Percentiles rank a stretch among this genome's conserved stretches.
Conservation (phyloP, 805 yeast species). For the Ogataea naganishii region DNA sequence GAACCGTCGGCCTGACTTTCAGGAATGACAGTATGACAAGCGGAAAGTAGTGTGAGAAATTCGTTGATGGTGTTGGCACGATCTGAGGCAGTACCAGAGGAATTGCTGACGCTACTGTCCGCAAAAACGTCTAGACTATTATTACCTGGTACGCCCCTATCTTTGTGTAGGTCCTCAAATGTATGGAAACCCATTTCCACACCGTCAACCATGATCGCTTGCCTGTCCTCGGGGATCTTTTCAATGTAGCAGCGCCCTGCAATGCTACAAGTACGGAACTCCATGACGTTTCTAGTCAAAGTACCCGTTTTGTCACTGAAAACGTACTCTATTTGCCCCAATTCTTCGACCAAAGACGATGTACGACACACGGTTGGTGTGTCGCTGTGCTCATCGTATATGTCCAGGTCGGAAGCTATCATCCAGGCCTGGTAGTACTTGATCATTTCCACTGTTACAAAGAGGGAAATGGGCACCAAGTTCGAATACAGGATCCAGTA, state of each 20-base stretch:
- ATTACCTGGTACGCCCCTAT: conserved; percentile 24
- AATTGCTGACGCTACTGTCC: conserved; percentile 28
- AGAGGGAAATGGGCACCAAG: conserved; percentile 93
- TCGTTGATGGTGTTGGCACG: conserved; percentile 55
- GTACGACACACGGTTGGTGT: conserved; percentile 95
- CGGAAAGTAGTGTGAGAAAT: conserved; percentile 74
- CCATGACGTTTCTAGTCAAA: conserved; percentile 92
- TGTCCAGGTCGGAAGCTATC: conserved; percentile 90
- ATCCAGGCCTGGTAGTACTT: conserved; percentile 92
- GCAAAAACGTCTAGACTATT: conserved; percentile 35
- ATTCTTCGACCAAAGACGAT: conserved; percentile 90
- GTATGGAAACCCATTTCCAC: conserved; percentile 71
- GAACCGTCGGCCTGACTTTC: conserved; percentile 57
- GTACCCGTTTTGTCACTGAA: conserved; percentile 98
- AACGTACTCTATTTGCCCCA: conserved; percentile 94
- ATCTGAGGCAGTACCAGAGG: conserved; percentile 21
- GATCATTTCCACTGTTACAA: conserved; percentile 93
- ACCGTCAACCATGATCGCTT: conserved; percentile 65
- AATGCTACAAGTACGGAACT: conserved; percentile 85
- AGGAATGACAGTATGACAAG: conserved; percentile 97
- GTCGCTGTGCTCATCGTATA: conserved; percentile 80
- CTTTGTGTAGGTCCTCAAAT: conserved; percentile 52
- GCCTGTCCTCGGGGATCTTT: conserved; percentile 85
- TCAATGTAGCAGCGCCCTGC: conserved; percentile 86
- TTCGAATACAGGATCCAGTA: conserved; percentile 96